A percentile compares a stretch with the other conserved stretches of the same genome.
phyloP scores from a whole-genome alignment of 352 stramenopile species.

The Phytopythium kandeliae region DNA sequence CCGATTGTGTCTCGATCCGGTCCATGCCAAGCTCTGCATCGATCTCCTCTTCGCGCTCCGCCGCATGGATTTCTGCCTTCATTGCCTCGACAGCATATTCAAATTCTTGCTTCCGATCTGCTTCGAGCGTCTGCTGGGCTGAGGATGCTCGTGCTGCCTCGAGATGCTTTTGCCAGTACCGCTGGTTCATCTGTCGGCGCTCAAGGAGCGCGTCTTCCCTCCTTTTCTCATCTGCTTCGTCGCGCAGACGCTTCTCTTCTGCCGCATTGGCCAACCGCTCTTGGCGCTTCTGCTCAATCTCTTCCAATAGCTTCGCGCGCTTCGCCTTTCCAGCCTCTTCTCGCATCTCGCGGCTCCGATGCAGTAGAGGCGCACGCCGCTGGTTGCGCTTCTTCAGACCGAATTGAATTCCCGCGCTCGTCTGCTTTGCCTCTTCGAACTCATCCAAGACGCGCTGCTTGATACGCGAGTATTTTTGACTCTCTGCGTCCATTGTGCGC shows the following conservation, averaged over 20 bases:
- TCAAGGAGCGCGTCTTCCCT: slow-evolving; percentile 20
- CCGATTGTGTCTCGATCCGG: slow-evolving; percentile 26
- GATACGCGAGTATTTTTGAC: slow-evolving; percentile 45
- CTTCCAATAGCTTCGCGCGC: slow-evolving; percentile 11
- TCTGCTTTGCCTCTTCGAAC: slow-evolving; percentile 27
- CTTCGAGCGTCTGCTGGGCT: slow-evolving; percentile 29
- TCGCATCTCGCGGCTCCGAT: slow-evolving; percentile 38
- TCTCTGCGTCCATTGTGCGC: slow-evolving; percentile 53
- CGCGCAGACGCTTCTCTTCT: slow-evolving; percentile 14
- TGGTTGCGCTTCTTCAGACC: slow-evolving; percentile 40
- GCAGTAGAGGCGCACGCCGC: slow-evolving; percentile 30
- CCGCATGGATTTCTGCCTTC: slow-evolving; percentile 28
- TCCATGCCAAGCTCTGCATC: slow-evolving; percentile 18
- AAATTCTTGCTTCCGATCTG: slow-evolving; percentile 18
- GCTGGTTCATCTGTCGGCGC: slow-evolving; percentile 47
- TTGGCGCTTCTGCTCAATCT: slow-evolving; percentile 28
- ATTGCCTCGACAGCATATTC: slow-evolving; percentile 19
- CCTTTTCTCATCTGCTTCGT: slow-evolving; percentile 12
- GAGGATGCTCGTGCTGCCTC: slow-evolving; percentile 38
- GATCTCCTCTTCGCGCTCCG: slow-evolving; percentile 21
- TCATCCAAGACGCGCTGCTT: slow-evolving; percentile 33
- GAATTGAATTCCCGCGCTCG: slow-evolving; percentile 31
- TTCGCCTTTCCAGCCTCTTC: slow-evolving; percentile 29
- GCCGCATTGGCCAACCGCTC: slow-evolving; percentile 22
- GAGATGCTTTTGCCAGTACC: slow-evolving; percentile 71